Evolutionary conservation across 2,329 filamentous ascomycete genomes (phyloP).

Genomic region (Aspergillus latus): DNA sequence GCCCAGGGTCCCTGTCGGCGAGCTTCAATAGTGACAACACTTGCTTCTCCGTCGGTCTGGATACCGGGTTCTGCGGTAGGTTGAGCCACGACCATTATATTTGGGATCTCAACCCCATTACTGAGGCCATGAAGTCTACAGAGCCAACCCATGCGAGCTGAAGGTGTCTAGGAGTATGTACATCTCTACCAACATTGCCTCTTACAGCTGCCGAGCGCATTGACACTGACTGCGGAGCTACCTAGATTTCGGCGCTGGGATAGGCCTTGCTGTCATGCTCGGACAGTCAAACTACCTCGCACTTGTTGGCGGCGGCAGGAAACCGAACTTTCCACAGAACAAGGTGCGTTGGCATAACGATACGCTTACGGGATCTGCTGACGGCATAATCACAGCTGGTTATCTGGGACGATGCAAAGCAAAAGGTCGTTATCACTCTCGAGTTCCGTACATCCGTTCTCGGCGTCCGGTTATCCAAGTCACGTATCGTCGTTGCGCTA

Average conservation of each 20-base stretch:
- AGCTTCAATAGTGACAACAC: slow-evolving; percentile 83
- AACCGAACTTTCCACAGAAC: slow-evolving; percentile 82
- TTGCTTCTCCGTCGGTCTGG: slow-evolving; percentile 83
- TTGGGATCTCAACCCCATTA: slow-evolving; percentile 6
- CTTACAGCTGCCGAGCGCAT: neutral
- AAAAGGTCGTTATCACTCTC: slow-evolving; percentile 71
- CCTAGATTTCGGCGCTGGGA: slow-evolving; percentile 76
- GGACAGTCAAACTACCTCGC: slow-evolving; percentile 83
- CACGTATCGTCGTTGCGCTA: slow-evolving; percentile 75
- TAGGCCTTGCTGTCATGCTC: slow-evolving; percentile 83
- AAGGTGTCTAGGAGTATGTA: slow-evolving; percentile 61
- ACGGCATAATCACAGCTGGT: slow-evolving; percentile 53
- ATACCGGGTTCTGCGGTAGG: slow-evolving; percentile 81
- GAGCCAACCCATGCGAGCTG: slow-evolving; percentile 69
- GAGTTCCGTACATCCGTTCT: slow-evolving; percentile 78
- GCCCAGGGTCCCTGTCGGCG: slow-evolving; percentile 74
- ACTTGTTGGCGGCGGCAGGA: slow-evolving; percentile 81
- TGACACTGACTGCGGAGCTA: neutral
- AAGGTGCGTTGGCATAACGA: slow-evolving; percentile 56
- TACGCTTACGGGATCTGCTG: neutral
- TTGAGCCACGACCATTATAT: slow-evolving; percentile 14
- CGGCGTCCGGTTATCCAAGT: slow-evolving; percentile 73
- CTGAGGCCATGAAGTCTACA: slow-evolving; percentile 59
- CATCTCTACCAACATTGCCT: neutral
- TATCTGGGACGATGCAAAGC: slow-evolving; percentile 87